Evolutionary conservation across 2,329 filamentous ascomycete genomes (phyloP), one percentile per base, ranked within the genome.

Genomic region (Verticillium nonalfalfae): DNA sequence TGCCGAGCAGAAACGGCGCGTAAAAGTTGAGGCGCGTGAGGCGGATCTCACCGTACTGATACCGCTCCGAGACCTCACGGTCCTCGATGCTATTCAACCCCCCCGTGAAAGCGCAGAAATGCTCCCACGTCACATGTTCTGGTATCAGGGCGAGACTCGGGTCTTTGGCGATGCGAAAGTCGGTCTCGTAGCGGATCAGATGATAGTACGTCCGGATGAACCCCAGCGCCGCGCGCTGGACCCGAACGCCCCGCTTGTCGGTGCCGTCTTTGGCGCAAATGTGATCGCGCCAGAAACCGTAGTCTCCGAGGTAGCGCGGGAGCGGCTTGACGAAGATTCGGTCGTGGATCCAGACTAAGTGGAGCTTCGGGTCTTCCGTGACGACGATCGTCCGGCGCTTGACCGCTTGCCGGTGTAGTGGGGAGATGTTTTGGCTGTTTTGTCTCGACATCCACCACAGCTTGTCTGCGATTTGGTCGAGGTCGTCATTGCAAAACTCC

Each of bases 161-260:
- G 7, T 52, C 45, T 9, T 52, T n/a, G 1, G 74, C 75, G 14
- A 77, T 73, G 4, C 56, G 18, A 33, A 77, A 71, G 62, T 78
- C 76, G 39, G 70, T 72, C 61, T 74, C 66, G 59, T 71, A 68
- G 0, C 39, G 58, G 4, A 78, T 67, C 1, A 78, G 66, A 10
- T 66, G 60, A 2, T 63, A 59, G 63, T 76, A 78, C 3, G 70
- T 70, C 31, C 67, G 62, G 1, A 78, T 61, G 35, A 74, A 72
- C 2, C 76, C 76, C 21, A 71, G 64, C 1, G 71, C 69, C 31
- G 61, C 65, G 58, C 33, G 60, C 26, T 56, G 57, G 34, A 68
- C 34, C 13, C 60, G 56, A 7, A 18, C n/a, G 18, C 7, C 18
- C 10, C 18, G 45, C 7, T 52, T 9, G 9, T 52, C 45, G 4